Conservation (phyloP, 305 asterid genomes). For the Fraxinus latifolia region DNA sequence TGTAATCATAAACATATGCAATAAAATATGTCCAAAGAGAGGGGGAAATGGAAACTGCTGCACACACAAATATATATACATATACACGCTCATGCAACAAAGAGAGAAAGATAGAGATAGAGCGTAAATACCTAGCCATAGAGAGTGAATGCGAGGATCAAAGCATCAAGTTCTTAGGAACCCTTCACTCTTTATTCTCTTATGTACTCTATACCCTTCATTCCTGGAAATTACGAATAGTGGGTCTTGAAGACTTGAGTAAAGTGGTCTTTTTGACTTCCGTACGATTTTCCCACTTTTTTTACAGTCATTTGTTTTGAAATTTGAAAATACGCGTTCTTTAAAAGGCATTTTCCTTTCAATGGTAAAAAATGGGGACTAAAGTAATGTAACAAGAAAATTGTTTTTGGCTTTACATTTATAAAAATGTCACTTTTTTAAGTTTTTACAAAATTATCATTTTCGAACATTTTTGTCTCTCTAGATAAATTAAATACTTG, state of each 20-base stretch:
- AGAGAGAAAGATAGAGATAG: background rate
- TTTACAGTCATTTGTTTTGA: background rate
- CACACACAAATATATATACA: background rate
- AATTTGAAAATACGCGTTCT: background rate
- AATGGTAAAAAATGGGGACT: too few species aligned
- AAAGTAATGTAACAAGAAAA: too few species aligned
- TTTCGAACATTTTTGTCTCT: too few species aligned
- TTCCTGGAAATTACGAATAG: slow-evolving; percentile 2
- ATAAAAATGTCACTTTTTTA: too few species aligned
- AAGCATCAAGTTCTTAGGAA: background rate
- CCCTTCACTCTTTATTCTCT: background rate
- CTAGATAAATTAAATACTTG: too few species aligned
- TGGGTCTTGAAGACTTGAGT: slow-evolving; percentile 25
- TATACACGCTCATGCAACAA: background rate
- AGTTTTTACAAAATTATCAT: too few species aligned
- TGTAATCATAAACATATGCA: background rate
- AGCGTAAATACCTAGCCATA: background rate
- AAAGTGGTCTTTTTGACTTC: slow-evolving; percentile 8
- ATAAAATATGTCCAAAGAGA: background rate
- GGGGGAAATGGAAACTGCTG: background rate
- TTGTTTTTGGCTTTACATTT: too few species aligned
- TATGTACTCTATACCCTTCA: background rate
- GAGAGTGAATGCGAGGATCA: slow-evolving; percentile 19
- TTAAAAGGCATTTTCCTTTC: too few species aligned
- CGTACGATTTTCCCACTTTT: background rate